Conservation (phyloP, 176 grass and related monocot species). For the Pharus latifolius region DNA sequence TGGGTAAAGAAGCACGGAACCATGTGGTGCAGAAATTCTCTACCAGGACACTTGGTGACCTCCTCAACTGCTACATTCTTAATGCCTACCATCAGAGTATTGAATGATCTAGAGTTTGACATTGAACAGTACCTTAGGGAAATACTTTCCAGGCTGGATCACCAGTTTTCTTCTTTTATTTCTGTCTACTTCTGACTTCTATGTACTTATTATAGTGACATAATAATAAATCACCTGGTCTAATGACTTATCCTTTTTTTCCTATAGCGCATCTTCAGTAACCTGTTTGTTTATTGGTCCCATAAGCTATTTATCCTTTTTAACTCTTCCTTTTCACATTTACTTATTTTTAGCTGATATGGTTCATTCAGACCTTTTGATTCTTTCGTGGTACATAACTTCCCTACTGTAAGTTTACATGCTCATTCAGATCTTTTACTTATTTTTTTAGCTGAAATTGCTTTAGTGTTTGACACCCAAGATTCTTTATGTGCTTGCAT, state of each 20-base stretch:
- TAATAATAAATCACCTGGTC: neutral
- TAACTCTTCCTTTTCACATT: neutral
- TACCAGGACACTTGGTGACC: slow-evolving; percentile 25
- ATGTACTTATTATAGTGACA: neutral
- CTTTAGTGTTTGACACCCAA: too few species aligned
- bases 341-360: neutral
- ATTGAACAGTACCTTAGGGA: neutral
- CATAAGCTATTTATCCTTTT: neutral
- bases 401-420: neutral
- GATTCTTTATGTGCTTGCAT: neutral
- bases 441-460: too few species aligned
- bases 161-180: neutral
- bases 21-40: slow-evolving; percentile 24
- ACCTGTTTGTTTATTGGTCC: neutral
- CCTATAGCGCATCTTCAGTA: neutral
- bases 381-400: neutral
- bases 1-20: slow-evolving; percentile 33
- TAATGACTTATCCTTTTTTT: neutral
- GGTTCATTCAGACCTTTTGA: neutral
- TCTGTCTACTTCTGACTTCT: neutral
- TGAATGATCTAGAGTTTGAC: slow-evolving; percentile 8
- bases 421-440: neutral
- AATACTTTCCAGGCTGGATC: neutral
- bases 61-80: slow-evolving; percentile 23
- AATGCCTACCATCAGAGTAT: slow-evolving; percentile 25